Conservation (phyloP, 345 rosid species). For the Boechera divaricarpa region DNA sequence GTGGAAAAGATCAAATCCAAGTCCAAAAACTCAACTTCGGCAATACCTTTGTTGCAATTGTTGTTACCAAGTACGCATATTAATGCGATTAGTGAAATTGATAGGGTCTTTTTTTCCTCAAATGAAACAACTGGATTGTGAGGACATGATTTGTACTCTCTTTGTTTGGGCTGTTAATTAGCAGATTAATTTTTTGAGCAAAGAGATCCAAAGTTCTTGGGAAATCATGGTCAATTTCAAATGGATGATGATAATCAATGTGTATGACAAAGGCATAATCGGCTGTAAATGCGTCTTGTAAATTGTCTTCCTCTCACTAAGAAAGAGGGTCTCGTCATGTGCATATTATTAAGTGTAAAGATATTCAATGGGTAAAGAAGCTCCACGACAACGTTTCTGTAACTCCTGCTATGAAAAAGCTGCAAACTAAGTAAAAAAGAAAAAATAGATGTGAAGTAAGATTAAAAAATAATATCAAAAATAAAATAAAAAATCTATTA, state of each 20-base stretch:
- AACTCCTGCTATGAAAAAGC: too few relatives aligned
- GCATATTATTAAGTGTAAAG: too few relatives aligned
- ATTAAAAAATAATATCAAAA: too few relatives aligned
- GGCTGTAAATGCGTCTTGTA: too few relatives aligned
- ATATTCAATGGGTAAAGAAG: too few relatives aligned
- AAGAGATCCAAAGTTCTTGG: not conserved
- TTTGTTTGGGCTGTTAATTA: not conserved
- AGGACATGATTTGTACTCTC: constrained; percentile 11
- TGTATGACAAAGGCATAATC: not conserved
- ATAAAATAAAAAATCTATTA: too few relatives aligned
- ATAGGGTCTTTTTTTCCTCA: constrained; percentile 46
- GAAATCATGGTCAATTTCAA: not conserved
- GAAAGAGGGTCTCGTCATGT: too few relatives aligned
- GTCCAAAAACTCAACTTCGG: constrained; percentile 48
- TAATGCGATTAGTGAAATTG: constrained; percentile 62
- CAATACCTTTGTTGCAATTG: constrained; percentile 67
- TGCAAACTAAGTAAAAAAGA: too few relatives aligned
- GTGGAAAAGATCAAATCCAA: constrained; percentile 59
- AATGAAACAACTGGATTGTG: constrained; percentile 25
- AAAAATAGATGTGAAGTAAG: too few relatives aligned
- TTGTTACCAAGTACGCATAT: constrained; percentile 69
- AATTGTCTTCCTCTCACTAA: too few relatives aligned
- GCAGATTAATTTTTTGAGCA: not conserved
- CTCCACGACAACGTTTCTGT: too few relatives aligned
- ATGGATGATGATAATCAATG: not conserved